Evolutionary conservation across 2,329 filamentous ascomycete genomes (phyloP).

Genomic region (Ophiosphaerella narmari): DNA sequence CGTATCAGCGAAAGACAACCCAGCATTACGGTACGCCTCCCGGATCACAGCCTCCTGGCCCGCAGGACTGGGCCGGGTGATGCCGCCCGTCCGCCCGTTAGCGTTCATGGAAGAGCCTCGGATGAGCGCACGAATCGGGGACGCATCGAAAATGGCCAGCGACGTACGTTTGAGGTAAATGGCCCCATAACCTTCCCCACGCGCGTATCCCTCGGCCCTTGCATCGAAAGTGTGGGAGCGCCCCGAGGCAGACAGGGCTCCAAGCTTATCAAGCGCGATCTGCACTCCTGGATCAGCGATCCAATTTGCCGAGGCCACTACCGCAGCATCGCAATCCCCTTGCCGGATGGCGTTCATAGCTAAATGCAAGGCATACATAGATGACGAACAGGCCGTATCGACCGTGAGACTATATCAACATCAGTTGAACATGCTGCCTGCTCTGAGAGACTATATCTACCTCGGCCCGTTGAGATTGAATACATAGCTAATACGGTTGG

Average conservation of each 20-base stretch:
- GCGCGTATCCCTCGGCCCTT: constrained; percentile 27
- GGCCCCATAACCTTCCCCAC: constrained; percentile 24
- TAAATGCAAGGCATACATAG: constrained; percentile 29
- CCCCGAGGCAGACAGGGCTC: constrained; percentile 22
- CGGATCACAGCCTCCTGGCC: constrained; percentile 25
- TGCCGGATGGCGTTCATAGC: constrained; percentile 19
- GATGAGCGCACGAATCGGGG: constrained; percentile 10
- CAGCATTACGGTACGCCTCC: constrained; percentile 19
- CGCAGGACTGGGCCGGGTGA: constrained; percentile 5
- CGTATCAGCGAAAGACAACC: constrained; percentile 6
- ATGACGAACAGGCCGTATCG: constrained; percentile 32
- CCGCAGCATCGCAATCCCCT: constrained; percentile 27
- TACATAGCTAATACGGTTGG: constrained; percentile 33
- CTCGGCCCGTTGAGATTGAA: constrained; percentile 33
- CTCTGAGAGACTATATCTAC: constrained; percentile 13
- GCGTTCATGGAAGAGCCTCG: constrained; percentile 2
- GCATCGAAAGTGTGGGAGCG: constrained; percentile 28
- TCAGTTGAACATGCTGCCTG: no score
- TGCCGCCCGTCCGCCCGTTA: constrained; percentile 10
- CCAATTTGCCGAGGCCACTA: constrained; percentile 23
- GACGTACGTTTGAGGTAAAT: constrained; percentile 18
- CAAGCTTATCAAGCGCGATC: constrained; percentile 14
- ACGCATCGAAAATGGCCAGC: background rate
- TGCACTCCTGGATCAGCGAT: constrained; percentile 19
- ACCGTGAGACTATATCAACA: constrained; percentile 17